phyloP scores from a whole-genome alignment of 1,284 basidiomycete genomes.

The Naganishia sp. region DNA sequence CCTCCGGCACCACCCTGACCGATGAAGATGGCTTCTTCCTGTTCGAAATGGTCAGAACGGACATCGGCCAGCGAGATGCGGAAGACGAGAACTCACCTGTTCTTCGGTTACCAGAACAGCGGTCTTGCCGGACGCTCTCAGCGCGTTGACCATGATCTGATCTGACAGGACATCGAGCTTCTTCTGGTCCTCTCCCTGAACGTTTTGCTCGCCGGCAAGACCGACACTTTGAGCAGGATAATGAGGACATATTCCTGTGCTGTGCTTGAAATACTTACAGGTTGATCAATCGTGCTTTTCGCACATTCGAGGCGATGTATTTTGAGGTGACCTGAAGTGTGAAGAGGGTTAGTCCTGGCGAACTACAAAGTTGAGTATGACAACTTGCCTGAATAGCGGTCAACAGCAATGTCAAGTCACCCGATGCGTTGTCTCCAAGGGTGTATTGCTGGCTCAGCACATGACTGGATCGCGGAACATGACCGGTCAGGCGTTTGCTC shows the following conservation, averaged over 20 bases:
- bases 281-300: conserved; percentile 95
- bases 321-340: conserved; percentile 60
- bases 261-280: conserved; percentile 62
- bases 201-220: conserved; percentile 91
- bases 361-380: not conserved
- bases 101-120: conserved; percentile 98
- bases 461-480: conserved; percentile 61
- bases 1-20: conserved; percentile 62
- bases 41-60: conserved; percentile 15
- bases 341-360: not conserved
- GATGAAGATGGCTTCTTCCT: conserved; percentile 86
- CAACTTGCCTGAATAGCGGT: conserved; percentile 89
- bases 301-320: conserved; percentile 97
- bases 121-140: conserved; percentile 90
- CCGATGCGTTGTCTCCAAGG: conserved; percentile 76
- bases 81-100: conserved; percentile 49
- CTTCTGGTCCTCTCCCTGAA: conserved; percentile 99
- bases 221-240: conserved; percentile 68
- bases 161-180: conserved; percentile 97
- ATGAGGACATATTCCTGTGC: not conserved
- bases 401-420: conserved; percentile 91
- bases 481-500: not conserved
- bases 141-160: conserved; percentile 98
- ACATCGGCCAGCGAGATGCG: not conserved
- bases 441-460: conserved; percentile 79